phyloP scores from a whole-genome alignment of 1,284 basidiomycete species.

The Ganoderma lucidum region DNA sequence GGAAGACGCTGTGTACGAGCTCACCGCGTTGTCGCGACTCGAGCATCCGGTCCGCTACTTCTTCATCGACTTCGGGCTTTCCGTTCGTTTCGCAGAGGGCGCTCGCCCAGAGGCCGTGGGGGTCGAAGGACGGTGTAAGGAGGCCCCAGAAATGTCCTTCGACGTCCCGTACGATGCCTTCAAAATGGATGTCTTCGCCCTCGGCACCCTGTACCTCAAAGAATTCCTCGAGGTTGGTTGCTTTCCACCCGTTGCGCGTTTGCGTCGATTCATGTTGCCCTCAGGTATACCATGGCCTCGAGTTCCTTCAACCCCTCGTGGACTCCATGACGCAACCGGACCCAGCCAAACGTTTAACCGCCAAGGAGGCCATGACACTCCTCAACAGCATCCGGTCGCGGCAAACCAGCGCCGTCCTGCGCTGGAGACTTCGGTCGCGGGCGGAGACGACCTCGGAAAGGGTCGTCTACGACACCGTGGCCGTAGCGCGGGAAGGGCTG shows the following conservation, averaged over 20 bases:
- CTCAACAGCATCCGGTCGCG: not conserved
- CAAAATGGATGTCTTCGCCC: conserved; percentile 3
- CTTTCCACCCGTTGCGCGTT: no score
- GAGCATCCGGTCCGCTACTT: no score
- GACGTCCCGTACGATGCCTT: no score
- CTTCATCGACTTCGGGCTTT: no score
- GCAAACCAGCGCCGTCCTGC: not conserved
- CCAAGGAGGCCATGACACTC: not conserved
- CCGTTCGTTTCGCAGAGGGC: no score
- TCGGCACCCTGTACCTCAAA: conserved; percentile 31
- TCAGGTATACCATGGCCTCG: conserved; percentile 21
- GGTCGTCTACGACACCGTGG: conserved; percentile 29
- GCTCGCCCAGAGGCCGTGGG: no score
- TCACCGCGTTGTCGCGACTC: no score
- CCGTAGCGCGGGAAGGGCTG: conserved; percentile 29
- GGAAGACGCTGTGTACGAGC: no score
- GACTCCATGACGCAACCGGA: conserved; percentile 10
- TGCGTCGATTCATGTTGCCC: not conserved
- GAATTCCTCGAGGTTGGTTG: conserved; percentile 27
- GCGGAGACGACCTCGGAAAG: conserved; percentile 24
- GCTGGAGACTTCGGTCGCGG: conserved; percentile 11
- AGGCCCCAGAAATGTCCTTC: no score
- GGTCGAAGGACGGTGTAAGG: no score
- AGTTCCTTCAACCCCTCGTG: conserved; percentile 18
- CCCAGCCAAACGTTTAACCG: conserved; percentile 5